Percentiles rank a stretch among this genome's conserved stretches.
phyloP scores from a whole-genome alignment of 2,329 filamentous ascomycete genomes.

The Colletotrichum echinochloae region DNA sequence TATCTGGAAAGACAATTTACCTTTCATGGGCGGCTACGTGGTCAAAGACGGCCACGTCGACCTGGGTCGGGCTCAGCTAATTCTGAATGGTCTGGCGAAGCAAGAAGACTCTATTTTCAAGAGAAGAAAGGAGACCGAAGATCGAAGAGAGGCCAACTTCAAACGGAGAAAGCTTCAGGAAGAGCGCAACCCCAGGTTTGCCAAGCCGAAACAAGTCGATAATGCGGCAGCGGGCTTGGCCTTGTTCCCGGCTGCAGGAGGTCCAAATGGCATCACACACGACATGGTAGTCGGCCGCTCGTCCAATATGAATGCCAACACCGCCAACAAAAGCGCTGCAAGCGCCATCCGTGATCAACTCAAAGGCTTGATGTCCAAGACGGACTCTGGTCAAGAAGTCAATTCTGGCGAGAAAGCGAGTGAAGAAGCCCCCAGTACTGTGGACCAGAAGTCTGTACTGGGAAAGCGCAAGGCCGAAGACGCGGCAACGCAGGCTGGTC shows the following conservation, averaged over 20 bases:
- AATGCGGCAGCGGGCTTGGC: constrained; percentile 42
- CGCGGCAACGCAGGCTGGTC: constrained; percentile 70
- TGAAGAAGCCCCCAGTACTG: constrained; percentile 30
- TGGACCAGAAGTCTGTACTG: constrained; percentile 61
- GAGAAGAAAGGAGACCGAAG: constrained; percentile 86
- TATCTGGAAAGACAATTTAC: constrained; percentile 96
- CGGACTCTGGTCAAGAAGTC: constrained; percentile 27
- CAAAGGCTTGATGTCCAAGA: constrained; percentile 58
- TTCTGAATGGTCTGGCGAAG: constrained; percentile 87
- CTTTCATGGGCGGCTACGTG: constrained; percentile 92
- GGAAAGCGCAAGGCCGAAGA: constrained; percentile 83
- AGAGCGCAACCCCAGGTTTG: constrained; percentile 51
- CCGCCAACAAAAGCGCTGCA: constrained; percentile 94
- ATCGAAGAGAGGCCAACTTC: constrained; percentile 82
- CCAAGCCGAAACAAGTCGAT: constrained; percentile 40
- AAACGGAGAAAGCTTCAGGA: constrained; percentile 83
- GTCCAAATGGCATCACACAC: constrained; percentile 74
- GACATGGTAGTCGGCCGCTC: constrained; percentile 77
- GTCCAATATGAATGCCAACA: constrained; percentile 67
- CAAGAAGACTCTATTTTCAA: constrained; percentile 96
- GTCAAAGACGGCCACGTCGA: constrained; percentile 96
- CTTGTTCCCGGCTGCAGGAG: constrained; percentile 53
- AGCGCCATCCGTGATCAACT: constrained; percentile 87
- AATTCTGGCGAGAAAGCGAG: constrained; percentile 42
- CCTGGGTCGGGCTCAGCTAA: constrained; percentile 85